Base-by-base conservation (phyloP, 1,284 basidiomycete genomes). In the Cystobasidiaceae sp. region DNA sequence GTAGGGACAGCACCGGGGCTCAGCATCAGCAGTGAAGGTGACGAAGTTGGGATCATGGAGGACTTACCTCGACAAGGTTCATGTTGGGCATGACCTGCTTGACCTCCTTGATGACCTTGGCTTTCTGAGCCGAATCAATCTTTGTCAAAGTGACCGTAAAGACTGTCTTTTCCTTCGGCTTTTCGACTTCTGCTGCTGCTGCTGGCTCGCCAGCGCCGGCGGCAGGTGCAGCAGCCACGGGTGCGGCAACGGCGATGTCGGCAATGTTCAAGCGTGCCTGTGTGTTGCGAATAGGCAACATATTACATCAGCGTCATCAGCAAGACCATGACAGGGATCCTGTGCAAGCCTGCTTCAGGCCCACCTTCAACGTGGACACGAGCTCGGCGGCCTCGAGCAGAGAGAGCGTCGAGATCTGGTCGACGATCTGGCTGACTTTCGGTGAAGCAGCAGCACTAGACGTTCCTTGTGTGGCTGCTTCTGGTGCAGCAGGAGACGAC, bases 111-210 rank as follows among this genome's bases (percentile, higher is more conserved):
- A 99, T 99, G 73, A 97, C 86, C 82, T 99, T 99, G 44, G 96
- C 90, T 79, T 99, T 97, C 66, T 89, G 82, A 21, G 84, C 80
- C 3, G 90, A 84, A 70, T 94, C 92, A 74, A 97, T 93, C 67
- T 90, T 90, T 76, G 93, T 90, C 46, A 97, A 83, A 78, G 87
- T 94, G 75, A 97, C 86, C 72, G 87, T 94, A 81, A 99, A 98
- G 45, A 94, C 84, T 7, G 93, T 96, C 86, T 98, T 98, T 80
- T 98, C 96, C 81, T 97, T 97, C 54, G 93, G 93, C 78, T 96
- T 96, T 77, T 93, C 93, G 6, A 71, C 72, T 37, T 70, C 68
- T 69, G 85, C 76, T 48, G 87, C 88, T 25, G 83, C 82, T 25
- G 79, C 81, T 4, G 83, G 80, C 11, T 80, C 81, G 21, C 82